Percentiles rank a stretch among this genome's conserved stretches.
Evolutionary conservation across 140 eudicot genomes (phyloP).

Genomic region (Artemisia princeps): DNA sequence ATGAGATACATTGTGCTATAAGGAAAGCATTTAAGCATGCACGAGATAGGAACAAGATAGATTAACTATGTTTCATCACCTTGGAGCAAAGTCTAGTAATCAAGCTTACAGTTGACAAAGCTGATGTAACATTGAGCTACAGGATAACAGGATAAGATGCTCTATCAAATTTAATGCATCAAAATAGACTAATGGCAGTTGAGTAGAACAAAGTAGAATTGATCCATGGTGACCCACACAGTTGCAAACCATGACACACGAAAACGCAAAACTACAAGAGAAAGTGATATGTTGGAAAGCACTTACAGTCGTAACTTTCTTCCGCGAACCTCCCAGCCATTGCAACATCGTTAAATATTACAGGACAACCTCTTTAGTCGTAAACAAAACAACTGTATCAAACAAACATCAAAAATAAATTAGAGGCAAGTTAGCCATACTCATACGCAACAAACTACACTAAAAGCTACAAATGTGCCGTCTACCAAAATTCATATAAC

Average conservation of each 20-base stretch:
- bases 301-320: constrained; percentile 82
- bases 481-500: constrained; percentile 2
- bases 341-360: constrained; percentile 51
- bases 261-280: constrained; percentile 17
- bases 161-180: neutral
- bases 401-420: constrained; percentile 4
- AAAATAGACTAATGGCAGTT: neutral
- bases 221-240: constrained; percentile 15
- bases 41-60: neutral
- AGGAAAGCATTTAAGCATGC: neutral
- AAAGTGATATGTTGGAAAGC: constrained; percentile 9
- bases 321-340: constrained; percentile 99
- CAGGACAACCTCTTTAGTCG: neutral
- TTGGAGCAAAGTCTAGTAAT: neutral
- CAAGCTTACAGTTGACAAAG: constrained; percentile 15
- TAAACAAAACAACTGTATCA: constrained; percentile 22
- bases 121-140: neutral
- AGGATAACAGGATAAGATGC: neutral
- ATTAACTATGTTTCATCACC: neutral
- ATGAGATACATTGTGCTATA: neutral
- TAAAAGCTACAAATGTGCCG: constrained; percentile 10
- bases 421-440: constrained; percentile 9
- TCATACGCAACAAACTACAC: constrained; percentile 9
- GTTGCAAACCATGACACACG: constrained; percentile 10
- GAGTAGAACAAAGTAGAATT: neutral